A percentile compares a stretch with the other conserved stretches of the same genome.
Conservation (phyloP, 148 eudicot species). For the Rhododendron ovatum region DNA sequence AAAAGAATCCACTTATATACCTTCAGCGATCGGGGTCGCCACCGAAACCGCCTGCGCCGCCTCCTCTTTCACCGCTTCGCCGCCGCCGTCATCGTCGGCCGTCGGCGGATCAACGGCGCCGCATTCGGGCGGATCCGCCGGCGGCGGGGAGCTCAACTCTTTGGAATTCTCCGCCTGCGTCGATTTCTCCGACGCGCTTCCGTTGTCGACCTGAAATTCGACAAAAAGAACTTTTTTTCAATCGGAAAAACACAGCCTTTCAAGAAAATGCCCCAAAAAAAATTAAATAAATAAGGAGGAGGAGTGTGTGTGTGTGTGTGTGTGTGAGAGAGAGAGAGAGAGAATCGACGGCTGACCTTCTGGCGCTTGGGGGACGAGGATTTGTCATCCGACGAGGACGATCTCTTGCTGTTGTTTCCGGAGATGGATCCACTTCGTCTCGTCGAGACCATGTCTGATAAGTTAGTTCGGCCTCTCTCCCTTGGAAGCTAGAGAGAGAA, state of each 20-base stretch:
- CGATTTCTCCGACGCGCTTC: slow-evolving; percentile 37
- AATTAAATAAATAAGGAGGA: neutral
- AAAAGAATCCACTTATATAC: slow-evolving; percentile 15
- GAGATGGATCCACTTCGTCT: slow-evolving; percentile 79
- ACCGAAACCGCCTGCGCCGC: slow-evolving; percentile 25
- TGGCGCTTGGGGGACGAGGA: slow-evolving; percentile 67
- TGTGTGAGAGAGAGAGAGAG: neutral
- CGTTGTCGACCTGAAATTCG: slow-evolving; percentile 44
- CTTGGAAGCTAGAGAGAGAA: slow-evolving; percentile 13
- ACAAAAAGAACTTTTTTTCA: neutral
- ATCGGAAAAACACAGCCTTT: slow-evolving; percentile 2
- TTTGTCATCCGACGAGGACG: slow-evolving; percentile 49
- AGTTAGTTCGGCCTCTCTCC: slow-evolving; percentile 13
- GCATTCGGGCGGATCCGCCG: slow-evolving; percentile 32
- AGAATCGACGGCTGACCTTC: slow-evolving; percentile 30
- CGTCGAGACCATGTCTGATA: slow-evolving; percentile 69
- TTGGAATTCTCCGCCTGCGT: slow-evolving; percentile 50
- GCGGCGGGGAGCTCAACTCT: slow-evolving; percentile 31
- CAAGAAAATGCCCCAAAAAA: neutral
- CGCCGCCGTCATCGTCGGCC: slow-evolving; percentile 21
- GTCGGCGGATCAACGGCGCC: slow-evolving; percentile 8
- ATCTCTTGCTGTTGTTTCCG: slow-evolving; percentile 31
- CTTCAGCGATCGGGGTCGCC: slow-evolving; percentile 37
- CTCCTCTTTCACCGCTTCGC: slow-evolving; percentile 27
- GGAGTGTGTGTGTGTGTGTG: no score